Evolutionary conservation across 1,139 yeast genomes (phyloP).

Genomic region (Diutina pseudorugosa): DNA sequence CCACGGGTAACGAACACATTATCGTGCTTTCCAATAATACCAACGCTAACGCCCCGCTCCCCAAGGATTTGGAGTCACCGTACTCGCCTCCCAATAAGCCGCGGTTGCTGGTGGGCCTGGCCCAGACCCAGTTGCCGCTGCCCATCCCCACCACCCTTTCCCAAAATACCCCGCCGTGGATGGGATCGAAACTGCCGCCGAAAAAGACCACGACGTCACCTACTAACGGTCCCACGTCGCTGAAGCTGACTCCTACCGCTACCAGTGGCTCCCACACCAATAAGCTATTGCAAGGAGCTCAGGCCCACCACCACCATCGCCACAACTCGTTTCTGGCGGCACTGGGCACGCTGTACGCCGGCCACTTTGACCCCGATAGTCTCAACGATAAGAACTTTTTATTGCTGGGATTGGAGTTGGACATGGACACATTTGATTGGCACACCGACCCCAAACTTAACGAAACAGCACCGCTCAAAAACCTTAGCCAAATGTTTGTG

Average conservation of each 20-base stretch:
- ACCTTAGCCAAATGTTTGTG: neutral
- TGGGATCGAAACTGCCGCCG: neutral
- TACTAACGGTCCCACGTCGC: neutral
- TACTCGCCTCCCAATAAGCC: slow-evolving; percentile 2
- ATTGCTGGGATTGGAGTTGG: slow-evolving; percentile 1
- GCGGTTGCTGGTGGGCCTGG: slow-evolving; percentile 8
- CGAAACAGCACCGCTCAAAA: neutral
- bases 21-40: slow-evolving; percentile 33
- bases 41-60: slow-evolving; percentile 32
- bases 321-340: slow-evolving; percentile 2
- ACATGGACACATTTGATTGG: neutral
- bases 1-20: slow-evolving; percentile 22
- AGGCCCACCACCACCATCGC: neutral
- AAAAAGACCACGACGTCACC: neutral
- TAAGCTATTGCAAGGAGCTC: neutral
- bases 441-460: neutral
- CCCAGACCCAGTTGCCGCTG: slow-evolving; percentile 1
- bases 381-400: neutral
- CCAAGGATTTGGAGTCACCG: slow-evolving; percentile 9
- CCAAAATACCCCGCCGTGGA: slow-evolving; percentile 3
- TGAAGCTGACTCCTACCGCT: slow-evolving; percentile 4
- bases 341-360: neutral
- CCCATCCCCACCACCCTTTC: slow-evolving; percentile 3
- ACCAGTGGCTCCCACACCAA: neutral
- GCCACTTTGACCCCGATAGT: neutral